These are phyloP conservation scores for Colletotrichum paranaense DNA, from an alignment of 2,329 filamentous ascomycete species.

Conservation along the genomic window DNA sequence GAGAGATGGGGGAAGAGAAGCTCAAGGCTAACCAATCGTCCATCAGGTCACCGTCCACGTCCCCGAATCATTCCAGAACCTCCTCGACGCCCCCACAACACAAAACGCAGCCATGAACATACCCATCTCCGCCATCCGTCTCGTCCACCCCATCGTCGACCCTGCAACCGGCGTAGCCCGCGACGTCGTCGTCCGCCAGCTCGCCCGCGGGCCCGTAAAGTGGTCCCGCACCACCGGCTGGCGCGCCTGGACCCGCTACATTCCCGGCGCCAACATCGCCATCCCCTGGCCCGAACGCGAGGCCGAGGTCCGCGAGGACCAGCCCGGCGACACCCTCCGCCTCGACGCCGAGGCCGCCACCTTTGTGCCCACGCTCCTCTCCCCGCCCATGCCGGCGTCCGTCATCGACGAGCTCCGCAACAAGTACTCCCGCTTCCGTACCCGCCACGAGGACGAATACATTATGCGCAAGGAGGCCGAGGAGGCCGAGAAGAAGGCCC, in stretches of 20 bases:
- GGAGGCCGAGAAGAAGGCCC: conserved; percentile 59
- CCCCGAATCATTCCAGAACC: conserved; percentile 50
- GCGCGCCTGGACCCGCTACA: conserved; percentile 64
- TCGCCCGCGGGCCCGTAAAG: conserved; percentile 64
- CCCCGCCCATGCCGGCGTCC: conserved; percentile 80
- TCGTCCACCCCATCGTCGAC: conserved; percentile 82
- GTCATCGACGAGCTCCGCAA: conserved; percentile 89
- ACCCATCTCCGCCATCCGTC: conserved; percentile 78
- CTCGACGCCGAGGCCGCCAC: conserved; percentile 80
- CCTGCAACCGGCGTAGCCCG: conserved; percentile 70
- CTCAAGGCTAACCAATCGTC: conserved; percentile 6
- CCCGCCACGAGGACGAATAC: conserved; percentile 81
- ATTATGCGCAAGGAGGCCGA: conserved; percentile 72
- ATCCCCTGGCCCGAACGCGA: conserved; percentile 80
- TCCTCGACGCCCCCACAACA: conserved; percentile 49
- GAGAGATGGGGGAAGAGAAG: neutral
- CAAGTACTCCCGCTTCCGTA: conserved; percentile 85
- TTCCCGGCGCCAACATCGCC: conserved; percentile 76
- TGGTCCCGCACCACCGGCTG: conserved; percentile 58
- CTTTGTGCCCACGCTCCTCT: conserved; percentile 81
- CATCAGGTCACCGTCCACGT: conserved; percentile 51
- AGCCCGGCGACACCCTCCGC: conserved; percentile 77
- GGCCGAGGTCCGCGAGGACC: conserved; percentile 62
- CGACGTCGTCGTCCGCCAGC: conserved; percentile 82
- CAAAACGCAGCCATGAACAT: conserved; percentile 68